These are phyloP conservation scores for Atkinsonella hypoxylon DNA, from an alignment of 2,329 filamentous ascomycete genomes.

Conservation along the genomic window DNA sequence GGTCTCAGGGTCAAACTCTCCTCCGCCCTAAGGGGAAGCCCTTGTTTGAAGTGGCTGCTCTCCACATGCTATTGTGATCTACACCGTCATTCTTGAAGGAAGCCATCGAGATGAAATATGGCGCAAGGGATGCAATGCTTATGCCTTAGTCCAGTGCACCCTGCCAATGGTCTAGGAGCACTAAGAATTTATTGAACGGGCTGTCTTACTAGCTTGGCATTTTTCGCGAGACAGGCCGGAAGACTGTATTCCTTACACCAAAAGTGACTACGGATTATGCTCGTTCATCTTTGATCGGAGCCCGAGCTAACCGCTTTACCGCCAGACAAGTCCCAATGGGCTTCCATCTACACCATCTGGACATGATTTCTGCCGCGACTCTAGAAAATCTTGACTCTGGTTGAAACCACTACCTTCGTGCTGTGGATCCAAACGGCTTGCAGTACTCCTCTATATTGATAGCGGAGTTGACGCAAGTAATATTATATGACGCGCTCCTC, in stretches of 20 bases:
- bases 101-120: neutral
- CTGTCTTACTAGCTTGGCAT: neutral
- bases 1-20: neutral
- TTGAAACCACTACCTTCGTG: too few relatives aligned
- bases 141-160: neutral
- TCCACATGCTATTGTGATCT: neutral
- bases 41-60: neutral
- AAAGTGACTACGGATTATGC: too few relatives aligned
- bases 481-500: too few relatives aligned
- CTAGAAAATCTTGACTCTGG: too few relatives aligned
- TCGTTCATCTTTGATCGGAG: too few relatives aligned
- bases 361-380: too few relatives aligned
- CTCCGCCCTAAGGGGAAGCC: neutral
- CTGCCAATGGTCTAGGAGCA: neutral
- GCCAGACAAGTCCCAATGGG: neutral
- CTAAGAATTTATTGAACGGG: neutral
- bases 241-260: neutral
- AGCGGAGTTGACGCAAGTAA: too few relatives aligned
- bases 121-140: slow-evolving; percentile 3
- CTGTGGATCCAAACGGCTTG: too few relatives aligned
- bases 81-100: neutral
- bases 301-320: too few relatives aligned
- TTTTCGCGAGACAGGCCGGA: neutral
- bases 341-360: too few relatives aligned
- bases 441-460: too few relatives aligned